These are phyloP conservation scores for Colletotrichum higginsianum DNA, from an alignment of 2,329 filamentous ascomycete species.

Conservation along the genomic window DNA sequence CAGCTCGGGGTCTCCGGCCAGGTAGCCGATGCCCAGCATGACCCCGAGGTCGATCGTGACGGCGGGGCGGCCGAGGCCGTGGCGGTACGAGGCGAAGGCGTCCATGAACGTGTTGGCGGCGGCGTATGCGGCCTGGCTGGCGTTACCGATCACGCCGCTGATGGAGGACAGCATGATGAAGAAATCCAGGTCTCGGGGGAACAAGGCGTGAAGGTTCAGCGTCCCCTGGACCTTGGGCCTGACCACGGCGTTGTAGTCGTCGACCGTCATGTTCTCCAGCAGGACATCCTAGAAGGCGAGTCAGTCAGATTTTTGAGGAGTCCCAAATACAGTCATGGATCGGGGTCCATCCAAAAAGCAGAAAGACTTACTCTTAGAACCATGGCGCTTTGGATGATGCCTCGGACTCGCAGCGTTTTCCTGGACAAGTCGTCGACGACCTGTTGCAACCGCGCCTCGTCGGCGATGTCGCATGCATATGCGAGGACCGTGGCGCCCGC, in stretches of 20 bases:
- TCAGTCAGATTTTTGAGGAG: constrained; percentile 3
- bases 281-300: constrained; percentile 4
- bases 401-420: constrained; percentile 55
- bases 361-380: constrained; percentile 50
- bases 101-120: constrained; percentile 53
- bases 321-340: constrained; percentile 39
- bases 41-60: constrained; percentile 45
- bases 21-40: constrained; percentile 4
- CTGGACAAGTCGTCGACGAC: constrained; percentile 46
- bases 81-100: constrained; percentile 45
- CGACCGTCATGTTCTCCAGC: constrained; percentile 53
- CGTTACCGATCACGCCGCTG: constrained; percentile 52
- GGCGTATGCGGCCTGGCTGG: constrained; percentile 57
- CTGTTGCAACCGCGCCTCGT: constrained; percentile 49
- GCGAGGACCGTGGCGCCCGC: constrained; percentile 45
- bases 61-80: constrained; percentile 27
- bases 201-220: constrained; percentile 46
- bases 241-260: constrained; percentile 50
- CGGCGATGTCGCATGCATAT: constrained; percentile 62
- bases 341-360: background rate
- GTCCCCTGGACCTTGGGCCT: constrained; percentile 53
- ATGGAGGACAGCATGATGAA: constrained; percentile 56
- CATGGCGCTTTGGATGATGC: constrained; percentile 62
- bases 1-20: constrained; percentile 5
- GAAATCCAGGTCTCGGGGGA: constrained; percentile 50